Evolutionary conservation across 805 yeast species (phyloP).

Genomic region (Candida ulmi): DNA sequence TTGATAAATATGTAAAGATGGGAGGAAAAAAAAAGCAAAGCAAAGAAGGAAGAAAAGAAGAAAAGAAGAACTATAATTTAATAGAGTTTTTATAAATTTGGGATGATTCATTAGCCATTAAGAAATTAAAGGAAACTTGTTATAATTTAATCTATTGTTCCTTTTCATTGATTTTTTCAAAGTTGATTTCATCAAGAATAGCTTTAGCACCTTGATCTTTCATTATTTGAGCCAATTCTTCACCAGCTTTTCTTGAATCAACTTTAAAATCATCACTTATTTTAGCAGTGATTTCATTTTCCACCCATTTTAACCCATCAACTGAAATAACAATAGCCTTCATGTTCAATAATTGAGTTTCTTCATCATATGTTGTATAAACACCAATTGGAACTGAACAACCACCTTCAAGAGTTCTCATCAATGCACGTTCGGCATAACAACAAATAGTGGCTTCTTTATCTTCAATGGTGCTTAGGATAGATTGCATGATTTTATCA

Average conservation of each 20-base stretch:
- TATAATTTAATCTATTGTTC: constrained; percentile 22
- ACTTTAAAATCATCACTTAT: constrained; percentile 34
- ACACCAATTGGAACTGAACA: constrained; percentile 98
- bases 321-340: constrained; percentile 78
- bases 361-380: constrained; percentile 46
- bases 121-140: too few relatives aligned
- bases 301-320: constrained; percentile 71
- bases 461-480: constrained; percentile 64
- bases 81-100: too few relatives aligned
- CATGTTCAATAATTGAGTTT: constrained; percentile 42
- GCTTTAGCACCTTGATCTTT: constrained; percentile 74
- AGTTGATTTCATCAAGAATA: constrained; percentile 76
- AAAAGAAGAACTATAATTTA: too few relatives aligned
- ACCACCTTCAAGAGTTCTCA: constrained; percentile 92
- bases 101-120: too few relatives aligned
- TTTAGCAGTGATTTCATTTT: constrained; percentile 35
- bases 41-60: too few relatives aligned
- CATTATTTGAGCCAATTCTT: constrained; percentile 58
- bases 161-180: constrained; percentile 45
- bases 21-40: too few relatives aligned
- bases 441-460: constrained; percentile 66
- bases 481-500: constrained; percentile 51
- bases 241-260: constrained; percentile 72
- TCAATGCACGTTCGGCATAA: constrained; percentile 78
- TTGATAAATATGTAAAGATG: too few relatives aligned